Percentiles rank a stretch among this genome's conserved stretches.
phyloP scores from a whole-genome alignment of 371 early-diverging fungal species.

The Syncephalastrum contaminatum region DNA sequence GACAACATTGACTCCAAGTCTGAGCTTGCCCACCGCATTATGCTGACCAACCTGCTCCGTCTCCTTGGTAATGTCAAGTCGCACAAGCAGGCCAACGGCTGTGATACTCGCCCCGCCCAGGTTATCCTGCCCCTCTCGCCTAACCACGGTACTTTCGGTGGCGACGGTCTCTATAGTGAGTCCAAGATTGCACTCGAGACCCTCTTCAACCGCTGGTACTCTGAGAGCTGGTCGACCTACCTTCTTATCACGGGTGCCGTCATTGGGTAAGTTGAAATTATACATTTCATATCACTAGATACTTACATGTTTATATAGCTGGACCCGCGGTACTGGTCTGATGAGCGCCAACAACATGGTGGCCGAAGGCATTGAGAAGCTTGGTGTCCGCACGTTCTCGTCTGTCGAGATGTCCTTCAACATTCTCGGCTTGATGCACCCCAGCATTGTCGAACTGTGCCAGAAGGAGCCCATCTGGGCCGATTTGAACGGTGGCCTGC shows the following conservation, averaged over 20 bases:
- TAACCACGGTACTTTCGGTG: constrained; percentile 95
- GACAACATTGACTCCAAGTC: constrained; percentile 82
- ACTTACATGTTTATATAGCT: constrained; percentile 34
- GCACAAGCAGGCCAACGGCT: constrained; percentile 79
- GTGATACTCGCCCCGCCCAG: constrained; percentile 87
- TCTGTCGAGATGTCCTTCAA: constrained; percentile 94
- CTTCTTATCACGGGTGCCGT: constrained; percentile 90
- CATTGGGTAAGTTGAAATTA: constrained; percentile 64
- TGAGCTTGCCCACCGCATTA: constrained; percentile 91
- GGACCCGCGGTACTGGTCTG: constrained; percentile 97
- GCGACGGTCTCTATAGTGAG: constrained; percentile 93
- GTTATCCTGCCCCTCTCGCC: constrained; percentile 93
- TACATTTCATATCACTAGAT: not conserved
- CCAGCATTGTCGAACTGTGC: constrained; percentile 75
- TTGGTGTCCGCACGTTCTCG: constrained; percentile 94
- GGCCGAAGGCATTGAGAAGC: constrained; percentile 87
- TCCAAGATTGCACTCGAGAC: constrained; percentile 94
- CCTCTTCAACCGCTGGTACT: constrained; percentile 88
- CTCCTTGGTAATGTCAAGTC: constrained; percentile 81
- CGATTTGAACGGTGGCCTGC: constrained; percentile 92
- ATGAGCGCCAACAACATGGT: constrained; percentile 93
- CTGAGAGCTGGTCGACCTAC: constrained; percentile 91
- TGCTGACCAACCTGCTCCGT: constrained; percentile 88
- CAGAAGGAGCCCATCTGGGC: constrained; percentile 90
- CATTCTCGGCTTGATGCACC: constrained; percentile 90